Evolutionary conservation across 2,329 filamentous ascomycete species (phyloP), one percentile per base, ranked within the genome.

Genomic region (Monilinia fructicola): DNA sequence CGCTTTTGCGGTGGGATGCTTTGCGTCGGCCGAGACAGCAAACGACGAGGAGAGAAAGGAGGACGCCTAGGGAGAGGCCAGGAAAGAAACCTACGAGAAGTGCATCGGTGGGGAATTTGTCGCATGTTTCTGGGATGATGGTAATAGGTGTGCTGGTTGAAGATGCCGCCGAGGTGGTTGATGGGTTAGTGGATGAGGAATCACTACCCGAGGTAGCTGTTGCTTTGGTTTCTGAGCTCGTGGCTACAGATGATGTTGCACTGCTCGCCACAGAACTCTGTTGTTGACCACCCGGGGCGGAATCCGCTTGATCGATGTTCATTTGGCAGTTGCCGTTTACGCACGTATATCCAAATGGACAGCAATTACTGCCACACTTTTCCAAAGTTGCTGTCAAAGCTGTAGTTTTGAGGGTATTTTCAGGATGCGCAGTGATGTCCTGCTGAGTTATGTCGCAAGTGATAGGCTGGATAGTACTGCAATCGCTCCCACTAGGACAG

Each of bases 301-400:
- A 70, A 74, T 50, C 71, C n/a, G 42, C 75, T 69, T 89, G 84
- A 72, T 89, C 82, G 21, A 78, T 69, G 69, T 87, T 76, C 71
- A 78, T 80, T 14, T 80, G 75, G 72, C 90, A 92, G 68, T 79
- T 76, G 1, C 64, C 67, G 31, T 64, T 55, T 1, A 40, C 78
- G 63, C 90, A 93, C 1, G 80, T 78, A 78, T 89, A 93, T 3
- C 90, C 90, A 76, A 88, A 88, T 0, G 90, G 90, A 74, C 90
- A 93, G 77, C 90, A 93, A 64, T 69, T 77, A 23, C 72, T 75
- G 18, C 84, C 87, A 72, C 90, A 93, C 26, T 78, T 81, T 2
- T 79, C 77, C 18, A 93, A 79, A 14, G 80, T 78, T 12, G 83
- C 81, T 23, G 81, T 80, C 40, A 90, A 84, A 11, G 86, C 82